These are phyloP conservation scores for Boechera stricta DNA, from an alignment of 345 rosid genomes.

Conservation along the genomic window DNA sequence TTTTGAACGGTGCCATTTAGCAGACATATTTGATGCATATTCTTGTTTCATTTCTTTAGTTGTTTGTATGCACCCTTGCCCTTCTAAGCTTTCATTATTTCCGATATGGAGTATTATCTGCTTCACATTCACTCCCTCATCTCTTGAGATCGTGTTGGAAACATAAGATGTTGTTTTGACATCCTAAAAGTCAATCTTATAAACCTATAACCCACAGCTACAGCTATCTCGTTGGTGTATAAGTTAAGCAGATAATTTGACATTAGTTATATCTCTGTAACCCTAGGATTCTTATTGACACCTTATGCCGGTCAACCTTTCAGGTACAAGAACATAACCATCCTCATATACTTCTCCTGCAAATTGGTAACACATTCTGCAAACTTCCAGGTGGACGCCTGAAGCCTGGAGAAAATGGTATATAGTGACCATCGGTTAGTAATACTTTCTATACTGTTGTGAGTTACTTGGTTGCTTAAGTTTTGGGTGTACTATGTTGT, in stretches of 20 bases:
- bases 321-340: slow-evolving; percentile 99
- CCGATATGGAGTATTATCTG: neutral
- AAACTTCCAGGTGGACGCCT: slow-evolving; percentile 98
- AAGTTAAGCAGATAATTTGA: slow-evolving; percentile 10
- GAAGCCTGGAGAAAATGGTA: slow-evolving; percentile 98
- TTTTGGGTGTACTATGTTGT: slow-evolving; percentile 33
- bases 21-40: slow-evolving; percentile 7
- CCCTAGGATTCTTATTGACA: neutral
- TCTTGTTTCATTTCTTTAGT: neutral
- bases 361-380: slow-evolving; percentile 96
- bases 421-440: neutral
- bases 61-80: slow-evolving; percentile 2
- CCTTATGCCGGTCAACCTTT: slow-evolving; percentile 35
- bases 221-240: slow-evolving; percentile 16
- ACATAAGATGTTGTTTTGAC: slow-evolving; percentile 5
- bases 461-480: neutral
- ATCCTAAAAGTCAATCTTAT: neutral
- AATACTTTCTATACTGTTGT: slow-evolving; percentile 5
- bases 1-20: neutral
- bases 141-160: slow-evolving; percentile 8
- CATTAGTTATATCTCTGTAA: slow-evolving; percentile 8
- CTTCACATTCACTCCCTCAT: slow-evolving; percentile 5
- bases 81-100: slow-evolving; percentile 5
- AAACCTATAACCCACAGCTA: slow-evolving; percentile 17
- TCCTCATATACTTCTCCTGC: slow-evolving; percentile 96